Percentiles rank a stretch among this genome's conserved stretches.
Evolutionary conservation across 2,329 filamentous ascomycete species (phyloP).

Genomic region (Fusarium hostae): DNA sequence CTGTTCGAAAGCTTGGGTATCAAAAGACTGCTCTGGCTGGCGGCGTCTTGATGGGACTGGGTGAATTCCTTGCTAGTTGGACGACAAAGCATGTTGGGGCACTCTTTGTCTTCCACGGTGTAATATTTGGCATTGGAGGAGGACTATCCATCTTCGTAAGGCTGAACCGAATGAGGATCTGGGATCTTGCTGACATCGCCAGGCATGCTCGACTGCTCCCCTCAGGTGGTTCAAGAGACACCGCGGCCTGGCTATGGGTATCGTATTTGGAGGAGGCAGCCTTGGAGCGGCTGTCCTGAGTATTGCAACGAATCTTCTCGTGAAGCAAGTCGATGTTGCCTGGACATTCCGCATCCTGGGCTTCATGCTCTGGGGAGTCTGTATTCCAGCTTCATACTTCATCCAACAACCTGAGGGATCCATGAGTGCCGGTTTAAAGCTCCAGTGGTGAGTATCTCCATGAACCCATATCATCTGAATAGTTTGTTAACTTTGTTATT

Average conservation of each 20-base stretch:
- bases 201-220: constrained; percentile 42
- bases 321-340: constrained; percentile 37
- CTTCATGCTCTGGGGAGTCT: constrained; percentile 45
- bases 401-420: constrained; percentile 33
- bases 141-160: constrained; percentile 40
- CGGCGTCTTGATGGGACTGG: constrained; percentile 44
- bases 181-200: rapidly evolving
- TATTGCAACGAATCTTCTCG: constrained; percentile 41
- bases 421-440: constrained; percentile 12
- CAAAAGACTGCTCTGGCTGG: constrained; percentile 39
- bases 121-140: constrained; percentile 43
- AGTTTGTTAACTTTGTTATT: rapidly evolving
- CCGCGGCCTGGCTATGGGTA: constrained; percentile 44
- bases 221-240: constrained; percentile 44
- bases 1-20: constrained; percentile 41
- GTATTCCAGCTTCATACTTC: constrained; percentile 45
- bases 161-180: rapidly evolving
- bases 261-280: constrained; percentile 47
- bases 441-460: constrained; percentile 39
- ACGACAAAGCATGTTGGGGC: constrained; percentile 40
- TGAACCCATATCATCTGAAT: rapidly evolving
- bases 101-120: constrained; percentile 43
- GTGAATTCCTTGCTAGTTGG: constrained; percentile 46
- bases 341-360: constrained; percentile 46
- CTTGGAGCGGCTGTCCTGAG: constrained; percentile 46